phyloP scores from a whole-genome alignment of 2,329 filamentous ascomycete genomes.

The Penicillium sclerotigenum region DNA sequence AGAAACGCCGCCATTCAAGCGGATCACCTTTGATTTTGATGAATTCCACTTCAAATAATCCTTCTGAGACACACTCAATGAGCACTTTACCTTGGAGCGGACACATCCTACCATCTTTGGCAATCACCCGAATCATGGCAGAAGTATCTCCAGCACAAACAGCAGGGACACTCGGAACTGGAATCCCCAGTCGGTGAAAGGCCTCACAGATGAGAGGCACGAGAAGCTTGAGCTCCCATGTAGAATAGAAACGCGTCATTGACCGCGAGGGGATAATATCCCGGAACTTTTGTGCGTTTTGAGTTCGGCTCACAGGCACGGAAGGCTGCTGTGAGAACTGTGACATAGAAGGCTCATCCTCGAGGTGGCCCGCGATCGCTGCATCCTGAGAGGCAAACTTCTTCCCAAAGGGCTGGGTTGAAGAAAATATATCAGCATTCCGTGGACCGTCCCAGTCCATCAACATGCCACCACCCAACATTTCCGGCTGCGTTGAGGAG shows the following conservation, averaged over 20 bases:
- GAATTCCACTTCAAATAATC: conserved; percentile 81
- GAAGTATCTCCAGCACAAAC: conserved; percentile 52
- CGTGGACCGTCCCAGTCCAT: conserved; percentile 88
- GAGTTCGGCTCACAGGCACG: conserved; percentile 79
- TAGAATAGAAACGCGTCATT: conserved; percentile 88
- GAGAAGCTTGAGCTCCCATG: conserved; percentile 69
- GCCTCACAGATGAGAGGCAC: conserved; percentile 77
- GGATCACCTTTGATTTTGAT: conserved; percentile 95
- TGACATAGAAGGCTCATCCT: conserved; percentile 76
- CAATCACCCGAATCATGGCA: conserved; percentile 68
- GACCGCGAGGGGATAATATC: conserved; percentile 88
- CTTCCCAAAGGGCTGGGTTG: conserved; percentile 47
- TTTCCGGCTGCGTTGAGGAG: conserved; percentile 82
- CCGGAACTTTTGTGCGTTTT: conserved; percentile 80
- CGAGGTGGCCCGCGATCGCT: conserved; percentile 61
- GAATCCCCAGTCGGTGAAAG: conserved; percentile 80
- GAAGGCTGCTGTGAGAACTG: conserved; percentile 80
- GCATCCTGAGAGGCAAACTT: conserved; percentile 34
- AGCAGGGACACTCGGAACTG: conserved; percentile 53
- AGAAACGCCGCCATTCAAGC: conserved; percentile 91
- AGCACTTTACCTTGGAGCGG: conserved; percentile 45
- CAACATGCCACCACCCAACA: conserved; percentile 66
- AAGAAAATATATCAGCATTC: conserved; percentile 43
- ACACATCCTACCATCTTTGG: conserved; percentile 55
- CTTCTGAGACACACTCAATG: conserved; percentile 48